Percentiles rank a stretch among this genome's conserved stretches.
Evolutionary conservation across 371 early-diverging fungal species (phyloP).

Genomic region (Syncephalastrum sp.): DNA sequence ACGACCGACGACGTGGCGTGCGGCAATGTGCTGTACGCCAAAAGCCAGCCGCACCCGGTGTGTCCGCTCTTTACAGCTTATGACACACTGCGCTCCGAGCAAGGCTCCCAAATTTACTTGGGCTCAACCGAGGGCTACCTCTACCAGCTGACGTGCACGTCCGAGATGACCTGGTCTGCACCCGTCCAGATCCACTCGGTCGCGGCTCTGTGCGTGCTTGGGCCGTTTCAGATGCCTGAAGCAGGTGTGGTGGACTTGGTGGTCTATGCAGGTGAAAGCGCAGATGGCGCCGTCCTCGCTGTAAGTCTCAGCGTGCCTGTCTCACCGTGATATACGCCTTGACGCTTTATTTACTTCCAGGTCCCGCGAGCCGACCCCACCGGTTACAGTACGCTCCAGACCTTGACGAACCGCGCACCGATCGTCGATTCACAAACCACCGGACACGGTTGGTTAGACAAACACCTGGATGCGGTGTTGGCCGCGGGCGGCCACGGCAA

Average conservation of each 20-base stretch:
- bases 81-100: conserved; percentile 6
- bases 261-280: conserved; percentile 39
- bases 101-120: conserved; percentile 18
- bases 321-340: no score
- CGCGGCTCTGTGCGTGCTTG: conserved; percentile 28
- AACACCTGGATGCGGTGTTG: conserved; percentile 9
- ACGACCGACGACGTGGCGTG: conserved; percentile 21
- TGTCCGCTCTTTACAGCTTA: conserved; percentile 36
- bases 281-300: conserved; percentile 35
- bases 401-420: conserved; percentile 35
- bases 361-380: conserved; percentile 1
- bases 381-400: conserved; percentile 15
- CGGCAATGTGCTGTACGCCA: conserved; percentile 37
- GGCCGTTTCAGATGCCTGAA: conserved; percentile 14
- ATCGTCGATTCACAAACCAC: conserved; percentile 25
- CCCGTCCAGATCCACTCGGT: no score
- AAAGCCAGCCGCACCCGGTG: conserved; percentile 7
- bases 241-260: conserved; percentile 10
- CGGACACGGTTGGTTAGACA: conserved; percentile 10
- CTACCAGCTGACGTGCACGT: conserved; percentile 16
- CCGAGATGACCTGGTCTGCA: no score
- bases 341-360: background rate
- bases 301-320: conserved; percentile 13
- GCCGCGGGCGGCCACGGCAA: conserved; percentile 30
- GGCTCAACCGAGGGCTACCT: conserved; percentile 36